A percentile compares a stretch with the other conserved stretches of the same genome.
phyloP scores from a whole-genome alignment of 768 basidiomycete genomes.

The Lentinula detonsa region DNA sequence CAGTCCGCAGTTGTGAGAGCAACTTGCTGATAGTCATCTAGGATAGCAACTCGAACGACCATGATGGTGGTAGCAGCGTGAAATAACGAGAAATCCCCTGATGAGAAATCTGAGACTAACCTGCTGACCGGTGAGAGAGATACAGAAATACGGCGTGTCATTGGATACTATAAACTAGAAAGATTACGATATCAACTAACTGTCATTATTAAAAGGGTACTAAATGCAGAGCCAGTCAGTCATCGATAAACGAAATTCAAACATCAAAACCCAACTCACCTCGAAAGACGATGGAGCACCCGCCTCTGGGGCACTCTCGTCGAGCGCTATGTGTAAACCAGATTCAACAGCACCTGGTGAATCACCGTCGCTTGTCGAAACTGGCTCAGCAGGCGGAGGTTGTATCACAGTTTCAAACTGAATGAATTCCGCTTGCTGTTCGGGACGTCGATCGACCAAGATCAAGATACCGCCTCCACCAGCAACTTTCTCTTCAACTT shows the following conservation, averaged over 20 bases:
- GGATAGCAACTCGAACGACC: conserved; percentile 39
- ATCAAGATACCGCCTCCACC: conserved; percentile 89
- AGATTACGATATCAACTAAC: conserved; percentile 22
- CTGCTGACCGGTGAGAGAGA: not conserved
- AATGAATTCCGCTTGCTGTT: conserved; percentile 71
- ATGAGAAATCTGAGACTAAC: not conserved
- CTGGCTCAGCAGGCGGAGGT: conserved; percentile 20
- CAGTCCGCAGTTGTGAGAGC: conserved; percentile 50
- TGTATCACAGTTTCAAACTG: conserved; percentile 38
- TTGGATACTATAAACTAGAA: not conserved
- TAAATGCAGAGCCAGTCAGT: conserved; percentile 24
- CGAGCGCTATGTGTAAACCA: conserved; percentile 60
- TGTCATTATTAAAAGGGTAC: conserved; percentile 75
- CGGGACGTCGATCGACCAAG: conserved; percentile 66
- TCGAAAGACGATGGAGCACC: conserved; percentile 79
- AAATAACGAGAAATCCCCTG: not conserved
- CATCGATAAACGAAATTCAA: not conserved
- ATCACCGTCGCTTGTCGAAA: conserved; percentile 26
- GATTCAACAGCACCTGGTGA: conserved; percentile 24
- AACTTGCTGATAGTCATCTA: conserved; percentile 57
- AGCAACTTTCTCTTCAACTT: conserved; percentile 53
- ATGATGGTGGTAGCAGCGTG: not conserved
- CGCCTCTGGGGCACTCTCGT: conserved; percentile 66
- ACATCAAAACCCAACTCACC: conserved; percentile 39
- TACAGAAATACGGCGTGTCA: not conserved